Percentiles rank a stretch among this genome's conserved stretches.
phyloP scores from a whole-genome alignment of 768 basidiomycete species.

The Boletellus ananas region DNA sequence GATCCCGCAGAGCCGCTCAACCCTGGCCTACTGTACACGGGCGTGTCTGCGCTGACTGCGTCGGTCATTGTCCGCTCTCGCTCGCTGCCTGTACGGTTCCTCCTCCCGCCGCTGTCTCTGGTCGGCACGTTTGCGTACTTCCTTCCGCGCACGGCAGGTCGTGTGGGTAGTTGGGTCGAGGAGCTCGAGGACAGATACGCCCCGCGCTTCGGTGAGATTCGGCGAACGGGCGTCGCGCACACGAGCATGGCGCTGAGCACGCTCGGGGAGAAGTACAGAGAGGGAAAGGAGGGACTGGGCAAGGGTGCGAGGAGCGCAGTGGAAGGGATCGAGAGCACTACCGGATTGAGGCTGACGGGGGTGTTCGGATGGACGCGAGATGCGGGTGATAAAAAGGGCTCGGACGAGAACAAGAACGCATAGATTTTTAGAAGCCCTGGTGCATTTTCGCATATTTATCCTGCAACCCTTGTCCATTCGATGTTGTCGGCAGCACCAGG shows the following conservation, averaged over 20 bases:
- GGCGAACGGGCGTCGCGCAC: slow-evolving; percentile 61
- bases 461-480: too few species aligned
- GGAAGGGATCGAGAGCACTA: slow-evolving; percentile 57
- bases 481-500: too few species aligned
- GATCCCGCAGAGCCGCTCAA: slow-evolving; percentile 79
- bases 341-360: slow-evolving; percentile 70
- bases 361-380: slow-evolving; percentile 44
- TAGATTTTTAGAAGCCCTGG: slow-evolving; percentile 7
- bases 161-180: slow-evolving; percentile 62
- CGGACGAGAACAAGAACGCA: slow-evolving; percentile 11
- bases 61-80: slow-evolving; percentile 85
- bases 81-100: slow-evolving; percentile 57
- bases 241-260: slow-evolving; percentile 55
- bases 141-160: slow-evolving; percentile 77
- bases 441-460: too few species aligned
- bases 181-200: slow-evolving; percentile 68
- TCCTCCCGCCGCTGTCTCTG: slow-evolving; percentile 76
- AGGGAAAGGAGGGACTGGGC: slow-evolving; percentile 43
- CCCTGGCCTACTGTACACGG: slow-evolving; percentile 88
- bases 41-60: slow-evolving; percentile 82
- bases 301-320: slow-evolving; percentile 45
- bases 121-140: slow-evolving; percentile 72
- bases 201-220: slow-evolving; percentile 65
- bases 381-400: slow-evolving; percentile 9
- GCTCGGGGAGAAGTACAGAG: slow-evolving; percentile 47